These are phyloP conservation scores for Trifolium subterraneum DNA, from an alignment of 306 rosid species.

Conservation along the genomic window DNA sequence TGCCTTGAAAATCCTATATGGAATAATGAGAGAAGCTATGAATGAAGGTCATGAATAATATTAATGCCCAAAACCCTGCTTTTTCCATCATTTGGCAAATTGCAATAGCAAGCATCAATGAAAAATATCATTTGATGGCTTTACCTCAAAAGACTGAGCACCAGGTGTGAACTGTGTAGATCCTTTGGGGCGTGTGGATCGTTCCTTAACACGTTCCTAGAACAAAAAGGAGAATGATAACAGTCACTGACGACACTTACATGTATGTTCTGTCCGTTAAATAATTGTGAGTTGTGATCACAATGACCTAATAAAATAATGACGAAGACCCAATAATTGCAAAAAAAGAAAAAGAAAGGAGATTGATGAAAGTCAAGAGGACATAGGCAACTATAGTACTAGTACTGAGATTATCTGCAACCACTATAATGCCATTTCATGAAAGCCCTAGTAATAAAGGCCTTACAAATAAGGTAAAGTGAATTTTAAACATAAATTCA, in stretches of 20 bases:
- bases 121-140: slow-evolving; percentile 24
- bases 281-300: slow-evolving; percentile 41
- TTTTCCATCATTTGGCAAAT: slow-evolving; percentile 12
- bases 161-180: slow-evolving; percentile 52
- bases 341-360: slow-evolving; percentile 21
- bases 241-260: slow-evolving; percentile 6
- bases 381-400: slow-evolving; percentile 12
- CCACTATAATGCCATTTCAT: slow-evolving; percentile 30
- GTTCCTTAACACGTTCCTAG: slow-evolving; percentile 89
- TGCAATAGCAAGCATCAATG: slow-evolving; percentile 31
- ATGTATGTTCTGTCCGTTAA: slow-evolving; percentile 32
- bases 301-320: slow-evolving; percentile 12
- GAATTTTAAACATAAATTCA: slow-evolving; percentile 25
- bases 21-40: slow-evolving; percentile 38
- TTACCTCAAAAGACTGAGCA: slow-evolving; percentile 66
- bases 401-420: slow-evolving; percentile 31
- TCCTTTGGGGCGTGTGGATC: slow-evolving; percentile 63
- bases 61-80: slow-evolving; percentile 6
- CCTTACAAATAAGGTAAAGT: slow-evolving; percentile 22
- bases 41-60: slow-evolving; percentile 28
- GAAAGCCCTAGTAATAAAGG: slow-evolving; percentile 33
- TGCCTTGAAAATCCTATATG: slow-evolving; percentile 63
- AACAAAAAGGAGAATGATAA: slow-evolving; percentile 27
- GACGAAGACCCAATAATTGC: slow-evolving; percentile 16
- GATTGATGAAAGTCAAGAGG: slow-evolving; percentile 28